Evolutionary conservation across 148 eudicot genomes (phyloP).

Genomic region (Chenopodium album): DNA sequence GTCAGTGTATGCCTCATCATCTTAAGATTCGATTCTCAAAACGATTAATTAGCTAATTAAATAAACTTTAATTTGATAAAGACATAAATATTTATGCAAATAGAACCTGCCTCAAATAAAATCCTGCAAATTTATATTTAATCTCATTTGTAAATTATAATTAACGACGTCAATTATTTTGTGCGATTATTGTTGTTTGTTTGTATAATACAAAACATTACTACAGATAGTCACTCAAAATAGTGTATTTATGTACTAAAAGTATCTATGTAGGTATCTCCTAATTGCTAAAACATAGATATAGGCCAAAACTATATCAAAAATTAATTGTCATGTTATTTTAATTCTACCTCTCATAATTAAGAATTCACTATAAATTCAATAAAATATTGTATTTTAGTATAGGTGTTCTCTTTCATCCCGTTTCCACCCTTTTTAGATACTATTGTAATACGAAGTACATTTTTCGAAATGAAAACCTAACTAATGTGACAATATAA

Average conservation of each 20-base stretch:
- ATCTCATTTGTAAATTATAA: neutral
- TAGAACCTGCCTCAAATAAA: slow-evolving; percentile 1
- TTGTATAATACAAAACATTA: neutral
- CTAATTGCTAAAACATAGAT: neutral
- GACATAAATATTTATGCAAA: neutral
- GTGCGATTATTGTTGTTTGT: neutral
- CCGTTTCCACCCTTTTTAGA: no score
- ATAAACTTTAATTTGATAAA: neutral
- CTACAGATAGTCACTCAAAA: neutral
- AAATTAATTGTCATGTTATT: no score
- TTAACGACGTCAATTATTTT: neutral
- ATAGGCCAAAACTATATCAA: no score
- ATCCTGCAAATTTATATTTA: no score
- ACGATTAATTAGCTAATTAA: neutral
- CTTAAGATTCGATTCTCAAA: neutral
- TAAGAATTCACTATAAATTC: neutral
- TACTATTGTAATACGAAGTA: no score
- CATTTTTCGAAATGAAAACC: no score
- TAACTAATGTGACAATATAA: neutral
- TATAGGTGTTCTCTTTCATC: neutral
- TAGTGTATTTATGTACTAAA: neutral
- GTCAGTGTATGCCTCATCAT: neutral
- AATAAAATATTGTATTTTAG: no score
- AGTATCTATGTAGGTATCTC: neutral
- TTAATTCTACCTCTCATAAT: neutral